Evolutionary conservation across 441 rosid genomes (phyloP).

Genomic region (Bruguiera hainesii): DNA sequence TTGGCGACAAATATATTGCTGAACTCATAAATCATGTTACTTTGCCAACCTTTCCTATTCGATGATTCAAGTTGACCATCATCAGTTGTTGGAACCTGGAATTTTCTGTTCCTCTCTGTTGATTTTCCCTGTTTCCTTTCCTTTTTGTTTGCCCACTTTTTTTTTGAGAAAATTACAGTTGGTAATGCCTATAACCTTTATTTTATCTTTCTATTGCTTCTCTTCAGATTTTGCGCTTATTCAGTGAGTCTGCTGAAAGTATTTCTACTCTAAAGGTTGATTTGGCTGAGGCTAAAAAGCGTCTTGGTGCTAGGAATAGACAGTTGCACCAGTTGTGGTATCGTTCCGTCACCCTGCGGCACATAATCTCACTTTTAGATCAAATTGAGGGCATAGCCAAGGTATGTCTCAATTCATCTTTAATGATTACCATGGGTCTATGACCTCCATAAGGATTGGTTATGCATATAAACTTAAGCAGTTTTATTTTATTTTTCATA

Average conservation of each 20-base stretch:
- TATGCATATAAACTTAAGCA: background rate
- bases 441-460: background rate
- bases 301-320: conserved; percentile 84
- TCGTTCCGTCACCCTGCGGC: conserved; percentile 97
- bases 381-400: conserved; percentile 98
- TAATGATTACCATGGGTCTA: background rate
- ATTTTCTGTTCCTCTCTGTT: background rate
- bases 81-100: too few relatives aligned
- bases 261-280: conserved; percentile 67
- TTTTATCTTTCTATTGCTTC: background rate
- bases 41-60: too few relatives aligned
- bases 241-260: conserved; percentile 89
- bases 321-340: conserved; percentile 99
- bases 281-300: conserved; percentile 87
- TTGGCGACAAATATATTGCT: too few relatives aligned
- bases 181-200: conserved; percentile 1
- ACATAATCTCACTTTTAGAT: conserved; percentile 87
- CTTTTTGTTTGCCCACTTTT: background rate
- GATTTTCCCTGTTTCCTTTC: background rate
- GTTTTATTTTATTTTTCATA: background rate
- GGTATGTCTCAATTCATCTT: conserved; percentile 46
- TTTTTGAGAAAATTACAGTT: conserved; percentile 2
- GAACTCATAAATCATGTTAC: too few relatives aligned
- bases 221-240: conserved; percentile 84
- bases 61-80: too few relatives aligned